Conservation (phyloP, 2,329 filamentous ascomycete genomes). For the Neofusicoccum parvum region DNA sequence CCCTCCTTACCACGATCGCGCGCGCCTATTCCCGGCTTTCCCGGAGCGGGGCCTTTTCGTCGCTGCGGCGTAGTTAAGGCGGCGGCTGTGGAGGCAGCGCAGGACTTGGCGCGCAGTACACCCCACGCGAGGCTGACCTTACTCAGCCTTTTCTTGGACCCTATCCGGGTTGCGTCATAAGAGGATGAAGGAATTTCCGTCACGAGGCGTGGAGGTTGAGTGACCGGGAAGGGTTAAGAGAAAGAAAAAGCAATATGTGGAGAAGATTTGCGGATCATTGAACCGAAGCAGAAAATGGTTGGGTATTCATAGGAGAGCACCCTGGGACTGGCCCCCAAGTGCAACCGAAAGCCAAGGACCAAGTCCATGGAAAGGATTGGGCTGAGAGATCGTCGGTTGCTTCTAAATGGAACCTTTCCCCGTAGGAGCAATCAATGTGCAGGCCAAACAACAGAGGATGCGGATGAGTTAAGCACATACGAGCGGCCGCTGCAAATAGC, state of each 20-base stretch:
- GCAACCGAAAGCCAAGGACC: background rate
- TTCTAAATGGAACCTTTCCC: background rate
- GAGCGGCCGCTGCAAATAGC: background rate
- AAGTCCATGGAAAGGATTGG: background rate
- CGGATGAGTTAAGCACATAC: background rate
- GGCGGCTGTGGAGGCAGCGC: background rate
- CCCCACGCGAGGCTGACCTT: background rate
- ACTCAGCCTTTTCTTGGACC: background rate
- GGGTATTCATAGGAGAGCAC: background rate
- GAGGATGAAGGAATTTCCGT: background rate
- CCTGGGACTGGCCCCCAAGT: background rate
- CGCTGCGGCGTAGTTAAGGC: conserved; percentile 1
- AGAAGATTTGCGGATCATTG: background rate
- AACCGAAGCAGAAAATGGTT: background rate
- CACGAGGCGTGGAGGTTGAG: background rate
- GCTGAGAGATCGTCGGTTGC: background rate
- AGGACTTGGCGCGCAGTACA: background rate
- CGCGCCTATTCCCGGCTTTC: background rate
- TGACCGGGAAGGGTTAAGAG: background rate
- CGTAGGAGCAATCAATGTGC: background rate
- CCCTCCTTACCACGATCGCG: background rate
- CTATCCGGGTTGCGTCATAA: background rate
- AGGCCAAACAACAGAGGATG: background rate
- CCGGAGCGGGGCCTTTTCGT: background rate
- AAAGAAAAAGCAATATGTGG: background rate